Base-by-base conservation (phyloP, 352 stramenopile species). In the Globisporangium orthogonon region DNA sequence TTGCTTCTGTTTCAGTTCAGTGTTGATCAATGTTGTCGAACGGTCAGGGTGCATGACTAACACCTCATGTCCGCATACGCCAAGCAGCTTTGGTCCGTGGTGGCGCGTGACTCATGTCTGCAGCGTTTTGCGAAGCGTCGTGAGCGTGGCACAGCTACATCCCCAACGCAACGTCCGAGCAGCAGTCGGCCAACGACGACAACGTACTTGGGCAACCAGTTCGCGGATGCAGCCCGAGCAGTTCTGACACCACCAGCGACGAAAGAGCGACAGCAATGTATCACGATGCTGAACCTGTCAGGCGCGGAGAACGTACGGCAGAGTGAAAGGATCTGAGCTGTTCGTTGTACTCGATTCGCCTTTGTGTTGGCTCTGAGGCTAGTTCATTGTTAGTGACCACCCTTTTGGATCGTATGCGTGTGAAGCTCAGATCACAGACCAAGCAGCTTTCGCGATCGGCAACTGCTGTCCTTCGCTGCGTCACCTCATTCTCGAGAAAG, bases 91-190 rank as follows among this genome's bases (percentile, higher is more conserved):
- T 92, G 82, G 79, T 89, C 79, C 1, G 69, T 92, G 1, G 70
- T 90, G 13, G 74, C 78, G 1, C 67, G 68, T 5, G 82, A 92
- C 57, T 65, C 77, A 47, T 90, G 79, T 47, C 48, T 90, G 56
- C 47, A 63, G 29, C 67, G 67, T 14, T 62, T 92, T 7, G 66
- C 56, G 2, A 29, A 23, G 43, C 17, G 18, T 23, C 43, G 28
- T n/a, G 17, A 28, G 7, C 43, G n/a, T 15, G 43, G 54, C 31
- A 55, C 51, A 18, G 35, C 47, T 18, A 39, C 33, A 51, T n/a
- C 1, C 18, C 23, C 18, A 51, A 13, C 4, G 37, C 3, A 14
- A 11, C 35, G 35, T 17, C 35, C 35, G 10, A 31, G 7, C 49
- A 39, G 7, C 28, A 52, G 14, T 40, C 47, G 30, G n/a, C 7